A percentile compares a stretch with the other conserved stretches of the same genome.
Evolutionary conservation across 116 monocot genomes (phyloP).

Genomic region (Papilionanthe hybrid): DNA sequence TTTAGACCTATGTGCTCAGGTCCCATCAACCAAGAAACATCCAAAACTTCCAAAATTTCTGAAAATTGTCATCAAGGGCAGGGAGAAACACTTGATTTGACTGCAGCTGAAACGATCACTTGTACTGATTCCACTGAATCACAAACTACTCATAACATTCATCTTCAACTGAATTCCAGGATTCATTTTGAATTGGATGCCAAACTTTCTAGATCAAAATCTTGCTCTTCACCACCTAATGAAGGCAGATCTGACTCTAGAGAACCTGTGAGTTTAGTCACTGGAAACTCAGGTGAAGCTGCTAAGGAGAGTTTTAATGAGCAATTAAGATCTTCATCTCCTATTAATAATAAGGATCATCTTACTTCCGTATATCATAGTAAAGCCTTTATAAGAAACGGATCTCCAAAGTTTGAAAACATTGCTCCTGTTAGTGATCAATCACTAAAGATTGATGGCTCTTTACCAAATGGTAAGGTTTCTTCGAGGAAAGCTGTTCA

Average conservation of each 20-base stretch:
- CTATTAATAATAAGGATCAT: background rate
- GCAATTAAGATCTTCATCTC: background rate
- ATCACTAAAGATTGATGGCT: background rate
- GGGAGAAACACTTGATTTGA: conserved; percentile 4
- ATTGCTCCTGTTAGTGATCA: background rate
- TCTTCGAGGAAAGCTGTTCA: conserved; percentile 21
- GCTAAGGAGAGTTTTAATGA: too few species aligned
- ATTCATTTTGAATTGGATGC: background rate
- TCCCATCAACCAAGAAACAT: background rate
- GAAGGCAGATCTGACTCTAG: background rate
- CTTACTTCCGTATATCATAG: background rate
- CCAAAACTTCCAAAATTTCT: background rate
- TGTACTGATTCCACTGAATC: conserved; percentile 1
- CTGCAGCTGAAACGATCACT: background rate
- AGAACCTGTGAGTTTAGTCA: background rate
- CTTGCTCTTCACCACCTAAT: background rate
- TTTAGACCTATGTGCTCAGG: background rate
- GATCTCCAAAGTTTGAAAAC: background rate
- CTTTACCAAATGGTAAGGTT: conserved; percentile 13
- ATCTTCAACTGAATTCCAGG: background rate
- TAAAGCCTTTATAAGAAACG: background rate
- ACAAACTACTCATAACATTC: background rate
- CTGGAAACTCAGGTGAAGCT: background rate
- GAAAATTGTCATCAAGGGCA: background rate
- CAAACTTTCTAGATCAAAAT: background rate